Conservation (phyloP, 73 alveolate genomes). For the Stentor roeselii region DNA sequence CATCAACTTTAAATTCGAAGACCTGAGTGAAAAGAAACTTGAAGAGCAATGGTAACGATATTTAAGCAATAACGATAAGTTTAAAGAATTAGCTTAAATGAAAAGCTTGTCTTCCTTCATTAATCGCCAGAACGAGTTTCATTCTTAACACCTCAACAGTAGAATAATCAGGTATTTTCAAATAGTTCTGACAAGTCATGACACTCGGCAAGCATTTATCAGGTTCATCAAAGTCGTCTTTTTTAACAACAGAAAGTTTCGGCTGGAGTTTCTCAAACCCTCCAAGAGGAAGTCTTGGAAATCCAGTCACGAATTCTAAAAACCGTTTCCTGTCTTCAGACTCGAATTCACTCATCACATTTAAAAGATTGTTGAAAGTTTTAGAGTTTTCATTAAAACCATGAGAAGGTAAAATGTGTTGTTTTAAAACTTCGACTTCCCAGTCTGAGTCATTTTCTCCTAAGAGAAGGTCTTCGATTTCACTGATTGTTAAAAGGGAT, state of each 20-base stretch:
- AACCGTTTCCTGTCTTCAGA: neutral
- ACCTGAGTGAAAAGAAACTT: neutral
- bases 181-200: constrained; percentile 37
- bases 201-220: constrained; percentile 38
- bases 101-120: constrained; percentile 33
- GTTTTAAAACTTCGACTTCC: constrained; percentile 43
- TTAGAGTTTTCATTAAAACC: constrained; percentile 54
- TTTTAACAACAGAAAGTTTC: constrained; percentile 27
- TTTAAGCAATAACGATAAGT: too few relatives aligned
- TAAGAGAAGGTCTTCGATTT: constrained; percentile 71
- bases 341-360: neutral
- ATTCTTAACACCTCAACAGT: constrained; percentile 17
- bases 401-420: constrained; percentile 75
- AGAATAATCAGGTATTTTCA: constrained; percentile 31
- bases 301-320: constrained; percentile 31
- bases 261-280: constrained; percentile 33
- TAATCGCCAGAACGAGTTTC: constrained; percentile 21
- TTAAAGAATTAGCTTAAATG: constrained; percentile 5
- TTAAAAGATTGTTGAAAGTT: neutral
- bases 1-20: neutral
- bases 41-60: neutral
- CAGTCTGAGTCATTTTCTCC: constrained; percentile 62
- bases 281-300: constrained; percentile 33
- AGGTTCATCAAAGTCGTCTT: constrained; percentile 23
- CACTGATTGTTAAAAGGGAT: constrained; percentile 58